These are phyloP conservation scores for Acanthamoeba sp. DNA, from an alignment of 208 protist genomes.

Conservation along the genomic window DNA sequence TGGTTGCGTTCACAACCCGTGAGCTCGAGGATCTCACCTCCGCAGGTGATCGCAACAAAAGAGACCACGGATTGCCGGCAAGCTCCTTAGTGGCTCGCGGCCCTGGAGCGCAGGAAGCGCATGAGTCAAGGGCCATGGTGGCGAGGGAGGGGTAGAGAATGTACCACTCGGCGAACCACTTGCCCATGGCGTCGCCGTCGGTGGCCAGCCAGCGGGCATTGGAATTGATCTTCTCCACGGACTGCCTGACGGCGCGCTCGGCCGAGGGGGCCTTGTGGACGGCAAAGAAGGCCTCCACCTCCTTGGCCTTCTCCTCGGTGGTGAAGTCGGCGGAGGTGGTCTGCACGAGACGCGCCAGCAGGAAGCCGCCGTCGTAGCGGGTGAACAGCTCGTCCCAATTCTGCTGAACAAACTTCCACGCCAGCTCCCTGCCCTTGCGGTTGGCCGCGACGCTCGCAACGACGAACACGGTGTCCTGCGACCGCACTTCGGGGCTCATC, in stretches of 20 bases:
- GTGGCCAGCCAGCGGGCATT: conserved; percentile 58
- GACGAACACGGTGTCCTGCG: conserved; percentile 79
- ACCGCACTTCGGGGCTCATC: conserved; percentile 74
- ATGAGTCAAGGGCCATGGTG: no score
- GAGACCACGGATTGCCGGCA: no score
- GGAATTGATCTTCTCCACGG: conserved; percentile 51
- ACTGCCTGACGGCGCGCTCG: conserved; percentile 67
- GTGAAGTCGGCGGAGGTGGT: conserved; percentile 29
- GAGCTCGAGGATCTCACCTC: no score
- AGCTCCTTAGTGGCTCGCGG: no score
- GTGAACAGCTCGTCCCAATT: conserved; percentile 69
- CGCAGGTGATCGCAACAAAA: no score
- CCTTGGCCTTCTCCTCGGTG: conserved; percentile 60
- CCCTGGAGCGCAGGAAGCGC: no score
- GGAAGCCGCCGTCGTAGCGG: conserved; percentile 50
- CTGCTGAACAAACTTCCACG: conserved; percentile 79
- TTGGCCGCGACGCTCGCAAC: conserved; percentile 56
- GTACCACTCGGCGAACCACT: conserved; percentile 39
- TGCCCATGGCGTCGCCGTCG: conserved; percentile 1
- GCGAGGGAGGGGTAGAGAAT: no score
- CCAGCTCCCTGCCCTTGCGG: conserved; percentile 41
- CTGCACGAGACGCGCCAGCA: conserved; percentile 33
- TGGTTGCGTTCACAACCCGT: no score
- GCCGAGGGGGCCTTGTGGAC: neutral
- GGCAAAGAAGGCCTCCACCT: conserved; percentile 71